phyloP scores from a whole-genome alignment of 73 alveolate genomes.

The Paramecium sexaurelia region DNA sequence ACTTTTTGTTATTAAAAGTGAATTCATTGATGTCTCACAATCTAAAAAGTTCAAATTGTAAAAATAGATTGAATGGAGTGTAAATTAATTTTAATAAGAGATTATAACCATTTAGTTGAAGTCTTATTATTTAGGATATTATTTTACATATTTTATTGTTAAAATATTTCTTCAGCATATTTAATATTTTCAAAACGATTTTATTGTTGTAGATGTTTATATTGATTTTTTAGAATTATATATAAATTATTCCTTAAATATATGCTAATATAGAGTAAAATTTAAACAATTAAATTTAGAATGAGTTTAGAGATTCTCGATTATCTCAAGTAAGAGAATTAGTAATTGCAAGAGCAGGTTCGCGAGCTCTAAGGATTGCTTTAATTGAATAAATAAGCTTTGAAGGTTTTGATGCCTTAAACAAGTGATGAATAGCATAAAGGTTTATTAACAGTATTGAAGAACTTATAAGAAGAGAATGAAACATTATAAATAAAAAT shows the following conservation, averaged over 20 bases:
- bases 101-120: too few species aligned
- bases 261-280: not conserved
- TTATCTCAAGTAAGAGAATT: constrained; percentile 44
- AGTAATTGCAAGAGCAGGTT: constrained; percentile 25
- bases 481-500: not conserved
- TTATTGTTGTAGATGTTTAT: too few species aligned
- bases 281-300: not conserved
- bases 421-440: constrained; percentile 19
- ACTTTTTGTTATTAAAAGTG: not conserved
- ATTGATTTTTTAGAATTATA: not conserved
- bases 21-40: too few species aligned
- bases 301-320: constrained; percentile 32
- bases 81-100: too few species aligned
- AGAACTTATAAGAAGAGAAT: constrained; percentile 37
- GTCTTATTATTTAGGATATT: too few species aligned
- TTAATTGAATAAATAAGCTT: not conserved
- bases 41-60: too few species aligned
- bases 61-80: too few species aligned
- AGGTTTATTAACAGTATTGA: constrained; percentile 7
- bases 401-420: not conserved
- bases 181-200: too few species aligned
- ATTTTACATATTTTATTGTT: too few species aligned
- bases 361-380: not conserved
- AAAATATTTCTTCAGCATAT: too few species aligned
- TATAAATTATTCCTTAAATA: not conserved